A percentile compares a stretch with the other conserved stretches of the same genome.
Conservation (phyloP, 768 basidiomycete genomes). For the Amanita jacksonii region DNA sequence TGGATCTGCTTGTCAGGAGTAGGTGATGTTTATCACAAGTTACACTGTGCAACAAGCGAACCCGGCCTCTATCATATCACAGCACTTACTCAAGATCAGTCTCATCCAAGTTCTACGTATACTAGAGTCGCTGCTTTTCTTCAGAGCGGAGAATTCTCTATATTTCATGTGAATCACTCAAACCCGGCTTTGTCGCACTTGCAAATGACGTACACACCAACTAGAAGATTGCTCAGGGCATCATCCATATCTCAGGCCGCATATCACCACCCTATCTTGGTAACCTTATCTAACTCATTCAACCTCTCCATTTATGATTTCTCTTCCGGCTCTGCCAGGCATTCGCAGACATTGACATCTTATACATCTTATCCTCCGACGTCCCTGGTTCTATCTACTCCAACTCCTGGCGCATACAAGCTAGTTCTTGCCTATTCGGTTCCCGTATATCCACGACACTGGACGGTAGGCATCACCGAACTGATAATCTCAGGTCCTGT, state of each 20-base stretch:
- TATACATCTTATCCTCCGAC: conserved; percentile 75
- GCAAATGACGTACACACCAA: conserved; percentile 41
- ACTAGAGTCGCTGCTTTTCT: conserved; percentile 51
- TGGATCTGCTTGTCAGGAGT: conserved; percentile 28
- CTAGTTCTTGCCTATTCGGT: conserved; percentile 66
- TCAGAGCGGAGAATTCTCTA: conserved; percentile 57
- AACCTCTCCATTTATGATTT: conserved; percentile 67
- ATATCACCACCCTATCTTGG: conserved; percentile 71
- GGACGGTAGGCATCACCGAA: conserved; percentile 72
- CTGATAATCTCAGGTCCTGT: conserved; percentile 45
- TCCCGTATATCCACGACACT: conserved; percentile 75
- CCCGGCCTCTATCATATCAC: conserved; percentile 37
- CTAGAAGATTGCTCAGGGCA: conserved; percentile 26
- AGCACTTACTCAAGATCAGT: conserved; percentile 67
- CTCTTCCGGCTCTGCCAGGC: conserved; percentile 37
- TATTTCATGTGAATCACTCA: conserved; percentile 45
- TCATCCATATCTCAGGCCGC: conserved; percentile 52
- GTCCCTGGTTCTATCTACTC: conserved; percentile 68
- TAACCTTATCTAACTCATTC: conserved; percentile 60
- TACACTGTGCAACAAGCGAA: conserved; percentile 34
- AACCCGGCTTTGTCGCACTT: conserved; percentile 31
- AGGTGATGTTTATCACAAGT: conserved; percentile 23
- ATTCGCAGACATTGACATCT: conserved; percentile 60
- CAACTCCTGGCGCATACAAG: conserved; percentile 51
- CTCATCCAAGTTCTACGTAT: conserved; percentile 35